Percentiles rank a stretch among this genome's conserved stretches.
Evolutionary conservation across 2,329 filamentous ascomycete species (phyloP).

Genomic region (Hypoxylon sp.): DNA sequence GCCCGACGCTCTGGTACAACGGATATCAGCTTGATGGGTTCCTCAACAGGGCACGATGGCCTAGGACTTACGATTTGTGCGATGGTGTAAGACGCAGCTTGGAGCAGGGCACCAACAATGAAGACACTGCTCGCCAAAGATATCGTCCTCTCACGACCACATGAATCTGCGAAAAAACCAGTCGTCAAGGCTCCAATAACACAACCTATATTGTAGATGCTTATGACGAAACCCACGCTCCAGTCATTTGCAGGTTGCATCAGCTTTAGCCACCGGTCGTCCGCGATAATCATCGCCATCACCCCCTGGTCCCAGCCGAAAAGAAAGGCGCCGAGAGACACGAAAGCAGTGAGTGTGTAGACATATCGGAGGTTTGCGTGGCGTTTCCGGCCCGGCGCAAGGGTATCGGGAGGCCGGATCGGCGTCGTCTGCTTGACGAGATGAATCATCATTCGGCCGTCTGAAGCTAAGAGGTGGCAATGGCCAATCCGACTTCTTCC

Average conservation of each 20-base stretch:
- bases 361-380: constrained; percentile 52
- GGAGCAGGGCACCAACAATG: constrained; percentile 48
- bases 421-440: constrained; percentile 50
- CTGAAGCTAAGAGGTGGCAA: not conserved
- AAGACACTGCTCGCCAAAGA: constrained; percentile 51
- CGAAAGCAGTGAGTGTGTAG: constrained; percentile 52
- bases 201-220: constrained; percentile 54
- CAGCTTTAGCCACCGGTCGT: constrained; percentile 51
- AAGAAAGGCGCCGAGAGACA: constrained; percentile 52
- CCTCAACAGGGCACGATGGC: not conserved
- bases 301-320: constrained; percentile 55
- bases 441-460: constrained; percentile 17
- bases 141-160: constrained; percentile 52
- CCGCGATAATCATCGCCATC: constrained; percentile 55
- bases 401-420: constrained; percentile 44
- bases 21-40: not conserved
- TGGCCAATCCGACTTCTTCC: not conserved
- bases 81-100: constrained; percentile 48
- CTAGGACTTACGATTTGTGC: constrained; percentile 47
- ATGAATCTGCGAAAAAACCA: constrained; percentile 50
- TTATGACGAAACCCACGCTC: constrained; percentile 53
- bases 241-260: constrained; percentile 53
- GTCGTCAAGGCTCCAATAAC: constrained; percentile 52
- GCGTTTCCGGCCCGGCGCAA: constrained; percentile 34
- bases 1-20: constrained; percentile 44